phyloP scores from a whole-genome alignment of 257 asterid species.

The Lantana camara region DNA sequence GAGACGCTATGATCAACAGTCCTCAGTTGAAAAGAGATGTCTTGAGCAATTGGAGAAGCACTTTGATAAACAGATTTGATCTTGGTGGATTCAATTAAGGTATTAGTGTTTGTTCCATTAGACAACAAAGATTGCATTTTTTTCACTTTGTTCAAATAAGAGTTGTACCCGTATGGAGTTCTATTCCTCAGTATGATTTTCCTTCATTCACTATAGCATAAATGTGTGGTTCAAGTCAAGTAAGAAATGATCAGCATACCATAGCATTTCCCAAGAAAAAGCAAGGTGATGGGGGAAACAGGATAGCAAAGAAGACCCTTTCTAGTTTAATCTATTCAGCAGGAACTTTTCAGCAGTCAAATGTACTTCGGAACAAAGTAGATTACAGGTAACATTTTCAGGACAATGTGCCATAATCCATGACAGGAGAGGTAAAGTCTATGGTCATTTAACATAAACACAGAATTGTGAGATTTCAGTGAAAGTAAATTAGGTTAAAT shows the following conservation, averaged over 20 bases:
- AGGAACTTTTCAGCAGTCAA: neutral
- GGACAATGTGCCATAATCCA: neutral
- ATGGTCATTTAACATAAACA: too few species aligned
- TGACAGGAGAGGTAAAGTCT: neutral
- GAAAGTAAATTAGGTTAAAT: too few species aligned
- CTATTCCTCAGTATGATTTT: constrained; percentile 21
- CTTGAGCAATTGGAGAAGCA: too few species aligned
- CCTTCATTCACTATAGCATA: neutral
- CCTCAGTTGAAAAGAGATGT: too few species aligned
- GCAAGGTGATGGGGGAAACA: neutral
- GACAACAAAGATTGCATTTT: too few species aligned
- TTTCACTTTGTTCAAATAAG: too few species aligned
- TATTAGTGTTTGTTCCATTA: too few species aligned
- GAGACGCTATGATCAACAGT: constrained; percentile 3
- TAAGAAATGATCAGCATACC: constrained; percentile 1
- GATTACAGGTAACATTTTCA: neutral
- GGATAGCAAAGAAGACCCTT: neutral
- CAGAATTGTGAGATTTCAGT: neutral
- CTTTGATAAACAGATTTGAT: too few species aligned
- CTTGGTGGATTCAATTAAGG: too few species aligned
- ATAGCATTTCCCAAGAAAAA: neutral
- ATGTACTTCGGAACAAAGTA: neutral
- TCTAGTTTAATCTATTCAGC: neutral
- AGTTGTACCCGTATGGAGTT: too few species aligned
- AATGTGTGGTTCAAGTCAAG: neutral